Evolutionary conservation across 1,284 basidiomycete species (phyloP), one percentile per base, ranked within the genome.

Genomic region (Marasmius oreades): DNA sequence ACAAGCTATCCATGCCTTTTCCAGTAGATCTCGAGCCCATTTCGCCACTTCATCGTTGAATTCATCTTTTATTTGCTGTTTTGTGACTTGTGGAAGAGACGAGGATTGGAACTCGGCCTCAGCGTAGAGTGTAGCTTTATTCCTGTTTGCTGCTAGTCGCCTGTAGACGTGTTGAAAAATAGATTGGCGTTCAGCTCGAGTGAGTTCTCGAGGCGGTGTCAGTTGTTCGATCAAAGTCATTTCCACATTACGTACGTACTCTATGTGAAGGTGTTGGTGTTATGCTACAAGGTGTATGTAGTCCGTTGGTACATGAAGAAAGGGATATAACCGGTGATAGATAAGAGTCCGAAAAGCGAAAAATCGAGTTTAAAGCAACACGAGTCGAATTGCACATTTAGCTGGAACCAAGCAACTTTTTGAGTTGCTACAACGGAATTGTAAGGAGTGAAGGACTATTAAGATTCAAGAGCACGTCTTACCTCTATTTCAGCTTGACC

Each of bases 1-100:
- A 62, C 80, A 82, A 5, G 74, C 75, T 23, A 72, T 63, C 77
- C 79, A 83, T 8, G 77, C 70, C 55, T 79, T 69, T 52, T 75
- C 67, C 4, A 78, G 59, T 14, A 83, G 60, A 3, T 68, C 66
- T 47, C 81, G 74, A 0, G 75, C 76, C 82, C 82, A 84, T 7
- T 55, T 24, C 53, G 78, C 68, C 10, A 83, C 60, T 34, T 74
- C 73, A 3, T 61, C 42, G 8, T 73, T 61, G 57, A 77, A 78
- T 18, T 65, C 63, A 16, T 71, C 64, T 23, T 63, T 67, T n/a
- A 61, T 60, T n/a, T 59, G 28, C 6, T 43, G 36, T 23, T 65
- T 66, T 5, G 56, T 52, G 20, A 60, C 58, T 11, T 69, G 63
- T n/a, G 64, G 46, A 3, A 57, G 46, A 8, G 65, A 55, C 2